These are phyloP conservation scores for Prototheca cutis DNA, from an alignment of 163 green algal species.

Conservation along the genomic window DNA sequence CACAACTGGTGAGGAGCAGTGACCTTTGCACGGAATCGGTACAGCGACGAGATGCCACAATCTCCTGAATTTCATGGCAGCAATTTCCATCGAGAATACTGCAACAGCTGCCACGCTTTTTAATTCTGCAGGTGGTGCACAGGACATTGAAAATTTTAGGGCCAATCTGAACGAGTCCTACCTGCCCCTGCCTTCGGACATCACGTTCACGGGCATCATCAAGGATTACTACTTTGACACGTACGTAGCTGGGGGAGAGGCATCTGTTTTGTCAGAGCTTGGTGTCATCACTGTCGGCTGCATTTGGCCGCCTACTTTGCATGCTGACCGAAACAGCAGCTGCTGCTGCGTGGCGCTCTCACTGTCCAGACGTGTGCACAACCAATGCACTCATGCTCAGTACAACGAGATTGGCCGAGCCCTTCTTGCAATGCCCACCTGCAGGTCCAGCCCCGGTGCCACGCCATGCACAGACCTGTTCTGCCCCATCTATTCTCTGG, in stretches of 20 bases:
- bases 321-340: no score
- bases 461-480: constrained; percentile 24
- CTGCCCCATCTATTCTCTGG: constrained; percentile 21
- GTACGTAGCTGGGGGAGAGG: no score
- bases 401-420: no score
- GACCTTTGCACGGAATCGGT: neutral
- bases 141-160: constrained; percentile 24
- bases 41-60: neutral
- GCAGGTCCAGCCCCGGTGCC: no score
- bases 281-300: no score
- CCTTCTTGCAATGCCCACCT: no score
- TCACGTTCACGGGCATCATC: constrained; percentile 18
- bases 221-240: constrained; percentile 29
- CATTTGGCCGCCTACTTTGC: no score
- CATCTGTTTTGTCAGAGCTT: no score
- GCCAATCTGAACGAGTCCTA: constrained; percentile 13
- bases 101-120: neutral
- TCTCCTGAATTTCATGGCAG: neutral
- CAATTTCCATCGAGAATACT: neutral
- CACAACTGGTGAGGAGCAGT: neutral
- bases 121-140: constrained; percentile 10
- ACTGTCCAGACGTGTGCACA: no score
- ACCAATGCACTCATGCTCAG: no score
- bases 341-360: no score
- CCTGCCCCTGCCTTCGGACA: constrained; percentile 14